Conservation (phyloP, 2,329 filamentous ascomycete species). For the Paraphoma sp. region DNA sequence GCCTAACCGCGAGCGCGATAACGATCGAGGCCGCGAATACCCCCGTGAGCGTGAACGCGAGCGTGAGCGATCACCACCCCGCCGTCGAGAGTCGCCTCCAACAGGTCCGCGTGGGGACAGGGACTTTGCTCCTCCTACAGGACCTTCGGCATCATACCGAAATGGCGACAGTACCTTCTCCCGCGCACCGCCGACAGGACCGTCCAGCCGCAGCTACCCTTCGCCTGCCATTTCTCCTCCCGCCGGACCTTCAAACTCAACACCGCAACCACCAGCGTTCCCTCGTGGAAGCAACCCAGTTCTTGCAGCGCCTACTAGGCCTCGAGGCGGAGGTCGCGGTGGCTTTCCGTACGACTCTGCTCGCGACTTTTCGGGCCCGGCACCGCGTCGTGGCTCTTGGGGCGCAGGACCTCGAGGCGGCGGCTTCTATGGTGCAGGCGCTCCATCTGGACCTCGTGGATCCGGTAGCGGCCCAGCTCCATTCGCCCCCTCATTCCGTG, state of each 20-base stretch:
- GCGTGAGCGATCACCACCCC: constrained; percentile 44
- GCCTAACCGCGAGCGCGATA: constrained; percentile 45
- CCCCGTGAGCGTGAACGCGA: constrained; percentile 37
- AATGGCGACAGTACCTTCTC: constrained; percentile 45
- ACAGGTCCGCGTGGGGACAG: constrained; percentile 44
- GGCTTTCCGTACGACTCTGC: constrained; percentile 48
- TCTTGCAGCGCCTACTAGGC: constrained; percentile 49
- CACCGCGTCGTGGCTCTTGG: constrained; percentile 47
- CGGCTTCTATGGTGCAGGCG: constrained; percentile 30
- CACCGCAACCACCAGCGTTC: constrained; percentile 43
- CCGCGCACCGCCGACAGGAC: constrained; percentile 49
- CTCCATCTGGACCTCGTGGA: constrained; percentile 46
- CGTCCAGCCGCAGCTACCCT: constrained; percentile 43
- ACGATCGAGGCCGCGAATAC: constrained; percentile 32
- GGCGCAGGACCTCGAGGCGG: constrained; percentile 40
- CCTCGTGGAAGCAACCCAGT: constrained; percentile 45
- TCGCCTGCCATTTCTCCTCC: constrained; percentile 50
- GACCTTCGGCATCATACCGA: constrained; percentile 44
- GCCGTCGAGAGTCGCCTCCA: constrained; percentile 47
- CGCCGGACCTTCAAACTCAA: constrained; percentile 42
- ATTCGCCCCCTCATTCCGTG: constrained; percentile 49
- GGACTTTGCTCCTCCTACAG: constrained; percentile 47
- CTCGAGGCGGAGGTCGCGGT: constrained; percentile 50
- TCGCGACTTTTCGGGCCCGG: constrained; percentile 41
- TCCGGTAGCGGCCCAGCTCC: constrained; percentile 32